Base-by-base conservation (phyloP, 352 stramenopile species). In the Pythium angustatum region DNA sequence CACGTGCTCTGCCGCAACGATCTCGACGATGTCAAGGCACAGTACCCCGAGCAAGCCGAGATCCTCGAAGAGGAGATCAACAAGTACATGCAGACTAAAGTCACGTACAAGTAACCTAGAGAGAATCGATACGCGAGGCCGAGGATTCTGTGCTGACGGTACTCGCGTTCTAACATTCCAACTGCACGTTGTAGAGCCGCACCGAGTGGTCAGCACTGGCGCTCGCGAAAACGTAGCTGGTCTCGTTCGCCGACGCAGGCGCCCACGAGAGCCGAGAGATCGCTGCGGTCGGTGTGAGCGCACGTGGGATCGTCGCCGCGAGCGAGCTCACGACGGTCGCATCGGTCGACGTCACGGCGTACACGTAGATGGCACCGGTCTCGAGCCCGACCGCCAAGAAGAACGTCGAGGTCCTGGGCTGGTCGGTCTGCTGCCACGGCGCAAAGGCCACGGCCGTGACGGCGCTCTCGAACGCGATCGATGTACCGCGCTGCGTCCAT, bases 31-130 rank as follows among this genome's bases (percentile, higher is more conserved):
- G 83, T 91, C 12, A 87, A 85, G 38, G 79, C 81, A 15, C 75
- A 88, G 53, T 91, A 91, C 45, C 80, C 83, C 9, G 79, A 74
- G 0, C 80, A 91, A 31, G 75, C 72, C 7, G 66, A 81, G 41
- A 78, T 91, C 34, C 74, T 91, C 9, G 80, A 91, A 54, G 69
- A 81, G 34, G 83, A 91, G 59, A 91, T 91, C 72, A 82, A 31
- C 44, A 88, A 91, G 72, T 91, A 89, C 62, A 89, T 85, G 79
- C 66, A 90, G 66, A 73, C 72, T 40, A 87, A 84, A 34, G 78
- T 85, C 49, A 71, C 57, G 30, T 90, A 83, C 64, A 83, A 72
- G 53, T 88, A 77, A 66, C n/a, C n/a, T 48, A 44, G 40, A 47
- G 40, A 47, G 33, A 22, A 60, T 17, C 9, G 11, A 31, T 40